phyloP scores from a whole-genome alignment of 2,329 filamentous ascomycete genomes.

The Penicillium brasilianum region DNA sequence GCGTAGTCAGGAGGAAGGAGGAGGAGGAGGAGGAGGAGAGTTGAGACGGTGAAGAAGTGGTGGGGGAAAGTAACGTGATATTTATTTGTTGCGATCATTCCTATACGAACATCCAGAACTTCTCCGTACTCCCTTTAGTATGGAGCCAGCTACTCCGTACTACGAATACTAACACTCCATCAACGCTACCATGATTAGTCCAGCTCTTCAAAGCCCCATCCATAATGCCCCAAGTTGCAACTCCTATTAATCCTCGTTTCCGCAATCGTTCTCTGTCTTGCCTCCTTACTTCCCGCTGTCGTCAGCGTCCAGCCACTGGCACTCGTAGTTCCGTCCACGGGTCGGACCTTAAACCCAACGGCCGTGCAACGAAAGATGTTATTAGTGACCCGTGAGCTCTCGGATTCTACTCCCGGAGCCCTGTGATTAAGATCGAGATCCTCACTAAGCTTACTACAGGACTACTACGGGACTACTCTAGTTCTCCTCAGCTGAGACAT shows the following conservation, averaged over 20 bases:
- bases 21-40: conserved; percentile 19
- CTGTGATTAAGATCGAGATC: neutral
- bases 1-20: neutral
- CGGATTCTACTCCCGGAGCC: neutral
- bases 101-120: neutral
- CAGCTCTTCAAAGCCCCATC: neutral
- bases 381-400: neutral
- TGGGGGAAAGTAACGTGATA: conserved; percentile 26
- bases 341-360: conserved; percentile 13
- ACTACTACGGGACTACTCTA: neutral
- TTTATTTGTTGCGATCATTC: conserved; percentile 17
- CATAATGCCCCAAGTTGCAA: neutral
- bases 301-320: conserved; percentile 18
- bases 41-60: conserved; percentile 15
- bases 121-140: neutral
- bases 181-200: neutral
- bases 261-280: neutral
- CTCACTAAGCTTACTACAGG: neutral
- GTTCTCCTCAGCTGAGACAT: neutral
- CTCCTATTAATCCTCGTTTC: neutral
- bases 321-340: conserved; percentile 10
- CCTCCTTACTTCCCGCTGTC: conserved; percentile 17
- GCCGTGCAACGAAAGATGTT: neutral
- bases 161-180: too few relatives aligned
- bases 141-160: neutral